Evolutionary conservation across 306 rosid genomes (phyloP), one percentile per base, ranked within the genome.

Genomic region (Cajanus cajan): DNA sequence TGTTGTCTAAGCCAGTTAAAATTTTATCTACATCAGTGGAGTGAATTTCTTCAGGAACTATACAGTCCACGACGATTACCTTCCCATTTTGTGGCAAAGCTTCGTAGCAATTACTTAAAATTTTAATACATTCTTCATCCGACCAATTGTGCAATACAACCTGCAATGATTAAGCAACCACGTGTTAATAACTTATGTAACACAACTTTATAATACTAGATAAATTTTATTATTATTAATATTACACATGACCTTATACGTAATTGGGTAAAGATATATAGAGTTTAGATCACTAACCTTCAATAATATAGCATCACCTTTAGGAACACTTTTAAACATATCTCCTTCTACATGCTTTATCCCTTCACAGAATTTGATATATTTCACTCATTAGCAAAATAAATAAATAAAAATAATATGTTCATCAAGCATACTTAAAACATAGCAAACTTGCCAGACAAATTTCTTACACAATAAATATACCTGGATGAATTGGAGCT

Each of bases 91-190:
- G n/a, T 10, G 83, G 55, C 43, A 79, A 61, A 22, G 78, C 63
- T 71, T 71, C 5, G 18, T 71, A 37, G 39, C 82, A 79, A 33
- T 70, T 79, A 0, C 6, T 79, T 16, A 79, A 5, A 50, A 79
- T 2, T n/a, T 36, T 47, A 13, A 71, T 21, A 44, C 78, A 45
- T 0, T 59, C 71, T 37, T 79, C 83, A n/a, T 79, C 78, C 0
- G 83, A 61, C 83, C 83, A 79, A 71, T 79, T 79, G 43, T 79
- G 83, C 25, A 55, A 71, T n/a, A 79, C 11, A 15, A 33, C 71
- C 78, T 79, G 14, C 4, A 59, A 74, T 41, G 5, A 34, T 6
- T 21, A 39, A 55, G 8, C 12, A 73, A 55, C 22, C 39, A 55
- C 31, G n/a, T n/a, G n/a, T n/a, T n/a, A n/a, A n/a, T n/a, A n/a